Percentiles rank a stretch among this genome's conserved stretches.
These are phyloP conservation scores for Ceratobasidium sp. DNA, from an alignment of 1,284 basidiomycete genomes.

Conservation along the genomic window DNA sequence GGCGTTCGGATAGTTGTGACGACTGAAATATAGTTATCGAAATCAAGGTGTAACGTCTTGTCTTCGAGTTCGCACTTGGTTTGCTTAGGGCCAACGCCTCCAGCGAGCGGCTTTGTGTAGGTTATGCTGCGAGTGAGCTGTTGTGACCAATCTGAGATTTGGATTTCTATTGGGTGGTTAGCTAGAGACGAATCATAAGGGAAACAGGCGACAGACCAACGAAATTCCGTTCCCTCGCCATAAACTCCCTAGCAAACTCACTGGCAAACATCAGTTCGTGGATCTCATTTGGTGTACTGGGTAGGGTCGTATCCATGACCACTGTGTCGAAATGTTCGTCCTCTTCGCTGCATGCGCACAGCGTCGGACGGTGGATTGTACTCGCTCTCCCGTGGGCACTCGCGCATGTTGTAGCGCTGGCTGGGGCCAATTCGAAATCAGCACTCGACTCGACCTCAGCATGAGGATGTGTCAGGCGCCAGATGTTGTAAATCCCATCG, in stretches of 20 bases:
- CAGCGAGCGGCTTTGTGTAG: slow-evolving; percentile 94
- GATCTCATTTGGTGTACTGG: slow-evolving; percentile 92
- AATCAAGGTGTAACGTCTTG: slow-evolving; percentile 81
- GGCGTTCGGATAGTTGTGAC: slow-evolving; percentile 92
- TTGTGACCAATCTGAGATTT: slow-evolving; percentile 90
- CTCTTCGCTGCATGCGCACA: slow-evolving; percentile 75
- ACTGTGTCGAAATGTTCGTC: slow-evolving; percentile 76
- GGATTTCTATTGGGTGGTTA: slow-evolving; percentile 72
- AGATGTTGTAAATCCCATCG: slow-evolving; percentile 96
- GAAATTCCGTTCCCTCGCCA: slow-evolving; percentile 88
- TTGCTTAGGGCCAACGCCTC: slow-evolving; percentile 88
- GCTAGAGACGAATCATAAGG: neutral
- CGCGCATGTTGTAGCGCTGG: slow-evolving; percentile 2
- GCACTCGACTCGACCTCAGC: slow-evolving; percentile 44
- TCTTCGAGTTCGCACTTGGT: slow-evolving; percentile 94
- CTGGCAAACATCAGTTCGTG: slow-evolving; percentile 96
- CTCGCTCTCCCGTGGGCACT: slow-evolving; percentile 42
- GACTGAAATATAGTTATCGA: slow-evolving; percentile 82
- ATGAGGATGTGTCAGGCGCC: slow-evolving; percentile 83
- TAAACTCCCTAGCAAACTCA: slow-evolving; percentile 94
- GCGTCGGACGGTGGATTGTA: slow-evolving; percentile 56
- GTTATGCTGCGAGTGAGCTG: slow-evolving; percentile 85
- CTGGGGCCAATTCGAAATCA: slow-evolving; percentile 42
- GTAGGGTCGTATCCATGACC: slow-evolving; percentile 79
- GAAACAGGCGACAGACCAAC: slow-evolving; percentile 63